A percentile compares a stretch with the other conserved stretches of the same genome.
Evolutionary conservation across 495 filamentous ascomycete species (phyloP).

Genomic region (Articulospora tetracladia): DNA sequence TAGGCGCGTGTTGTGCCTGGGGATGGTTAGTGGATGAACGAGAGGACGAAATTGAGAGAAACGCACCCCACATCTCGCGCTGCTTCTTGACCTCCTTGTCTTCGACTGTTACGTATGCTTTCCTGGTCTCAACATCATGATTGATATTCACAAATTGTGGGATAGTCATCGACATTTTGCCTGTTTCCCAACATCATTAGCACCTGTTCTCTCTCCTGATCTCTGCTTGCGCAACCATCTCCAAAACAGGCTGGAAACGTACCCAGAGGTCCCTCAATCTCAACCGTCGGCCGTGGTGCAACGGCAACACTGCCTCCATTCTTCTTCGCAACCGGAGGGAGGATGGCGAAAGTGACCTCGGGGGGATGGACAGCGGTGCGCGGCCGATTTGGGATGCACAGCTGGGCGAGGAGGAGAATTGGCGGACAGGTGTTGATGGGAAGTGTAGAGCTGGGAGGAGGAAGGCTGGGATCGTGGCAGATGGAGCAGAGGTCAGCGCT

Average conservation of each 20-base stretch:
- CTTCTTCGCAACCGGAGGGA: conserved; percentile 47
- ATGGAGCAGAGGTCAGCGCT: conserved; percentile 27
- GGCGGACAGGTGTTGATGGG: conserved; percentile 41
- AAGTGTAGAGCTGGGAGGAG: conserved; percentile 66
- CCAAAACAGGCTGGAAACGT: conserved; percentile 26
- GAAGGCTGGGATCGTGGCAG: conserved; percentile 58
- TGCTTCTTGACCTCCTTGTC: conserved; percentile 65
- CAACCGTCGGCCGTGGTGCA: conserved; percentile 54
- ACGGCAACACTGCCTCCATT: conserved; percentile 49
- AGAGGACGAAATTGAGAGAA: background rate
- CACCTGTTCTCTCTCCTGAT: background rate
- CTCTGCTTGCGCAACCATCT: no score
- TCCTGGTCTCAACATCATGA: conserved; percentile 54
- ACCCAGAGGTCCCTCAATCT: conserved; percentile 76
- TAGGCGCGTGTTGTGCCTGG: conserved; percentile 84
- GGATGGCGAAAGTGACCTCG: conserved; percentile 69
- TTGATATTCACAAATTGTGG: conserved; percentile 68
- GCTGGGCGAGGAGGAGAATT: conserved; percentile 67
- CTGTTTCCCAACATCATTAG: conserved; percentile 30
- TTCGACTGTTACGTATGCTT: conserved; percentile 61
- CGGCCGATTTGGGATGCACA: conserved; percentile 77
- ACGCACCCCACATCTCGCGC: conserved; percentile 96
- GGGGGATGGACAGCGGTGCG: conserved; percentile 80
- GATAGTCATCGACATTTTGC: conserved; percentile 66
- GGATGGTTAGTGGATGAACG: conserved; percentile 21